These are phyloP conservation scores for maize (Zea mays) DNA, from an alignment of 176 grass and related monocot species.

Conservation along the genomic window DNA sequence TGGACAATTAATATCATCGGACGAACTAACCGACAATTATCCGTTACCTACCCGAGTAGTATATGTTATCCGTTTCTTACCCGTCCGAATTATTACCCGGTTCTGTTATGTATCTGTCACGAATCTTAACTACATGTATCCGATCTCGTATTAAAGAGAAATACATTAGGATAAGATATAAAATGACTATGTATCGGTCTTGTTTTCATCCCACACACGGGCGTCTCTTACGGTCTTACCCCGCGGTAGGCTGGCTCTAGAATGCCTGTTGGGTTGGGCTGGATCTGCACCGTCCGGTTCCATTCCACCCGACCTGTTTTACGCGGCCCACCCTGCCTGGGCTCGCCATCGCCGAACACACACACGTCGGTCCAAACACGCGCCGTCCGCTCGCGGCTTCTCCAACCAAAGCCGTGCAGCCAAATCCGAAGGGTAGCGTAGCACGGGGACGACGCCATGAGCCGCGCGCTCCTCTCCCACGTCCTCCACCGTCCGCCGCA, in stretches of 20 bases:
- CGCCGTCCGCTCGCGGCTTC: constrained; percentile 30
- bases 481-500: constrained; percentile 51
- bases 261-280: neutral
- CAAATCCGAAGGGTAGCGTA: constrained; percentile 36
- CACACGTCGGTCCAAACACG: neutral
- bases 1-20: no score
- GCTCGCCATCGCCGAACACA: constrained; percentile 5
- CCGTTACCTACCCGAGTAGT: no score
- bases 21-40: no score
- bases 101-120: no score
- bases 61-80: no score
- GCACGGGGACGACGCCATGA: constrained; percentile 42
- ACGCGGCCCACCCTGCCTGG: neutral
- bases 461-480: constrained; percentile 55
- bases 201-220: no score
- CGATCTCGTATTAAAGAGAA: no score
- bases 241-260: no score
- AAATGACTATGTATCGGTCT: no score
- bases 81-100: no score
- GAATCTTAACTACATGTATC: no score
- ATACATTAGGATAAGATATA: no score
- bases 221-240: neutral
- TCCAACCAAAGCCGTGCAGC: constrained; percentile 36
- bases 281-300: neutral
- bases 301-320: neutral